These are phyloP conservation scores for Diplodia intermedia DNA, from an alignment of 2,329 filamentous ascomycete species.

Conservation along the genomic window DNA sequence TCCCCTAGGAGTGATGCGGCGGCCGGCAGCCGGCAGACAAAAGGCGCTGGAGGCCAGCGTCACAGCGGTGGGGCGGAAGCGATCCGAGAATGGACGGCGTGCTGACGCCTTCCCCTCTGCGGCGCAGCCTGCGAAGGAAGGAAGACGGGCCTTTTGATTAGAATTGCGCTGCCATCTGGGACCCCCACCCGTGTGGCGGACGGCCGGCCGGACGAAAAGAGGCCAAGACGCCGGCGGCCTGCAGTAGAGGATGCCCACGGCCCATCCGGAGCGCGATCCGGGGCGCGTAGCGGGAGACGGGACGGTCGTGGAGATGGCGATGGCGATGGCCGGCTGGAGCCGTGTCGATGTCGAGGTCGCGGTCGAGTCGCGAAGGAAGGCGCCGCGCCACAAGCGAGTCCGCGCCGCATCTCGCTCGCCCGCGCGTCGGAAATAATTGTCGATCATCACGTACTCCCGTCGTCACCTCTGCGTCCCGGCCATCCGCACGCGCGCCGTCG, in stretches of 20 bases:
- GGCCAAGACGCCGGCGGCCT: neutral
- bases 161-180: neutral
- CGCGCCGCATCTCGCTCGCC: neutral
- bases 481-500: neutral
- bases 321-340: neutral
- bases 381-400: neutral
- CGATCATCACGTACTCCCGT: neutral
- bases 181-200: neutral
- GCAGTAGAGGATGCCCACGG: neutral
- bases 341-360: neutral
- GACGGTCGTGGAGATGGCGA: neutral
- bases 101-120: neutral
- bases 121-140: neutral
- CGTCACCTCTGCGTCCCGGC: neutral
- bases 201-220: neutral
- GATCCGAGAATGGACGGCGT: constrained; percentile 1
- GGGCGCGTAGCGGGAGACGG: neutral
- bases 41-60: neutral
- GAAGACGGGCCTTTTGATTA: neutral
- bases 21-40: neutral
- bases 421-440: neutral
- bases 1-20: constrained; percentile 3
- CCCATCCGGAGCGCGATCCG: neutral
- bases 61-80: constrained; percentile 17
- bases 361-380: neutral